Conservation (phyloP, 768 basidiomycete genomes). For the Coprinellus aureogranulatus region DNA sequence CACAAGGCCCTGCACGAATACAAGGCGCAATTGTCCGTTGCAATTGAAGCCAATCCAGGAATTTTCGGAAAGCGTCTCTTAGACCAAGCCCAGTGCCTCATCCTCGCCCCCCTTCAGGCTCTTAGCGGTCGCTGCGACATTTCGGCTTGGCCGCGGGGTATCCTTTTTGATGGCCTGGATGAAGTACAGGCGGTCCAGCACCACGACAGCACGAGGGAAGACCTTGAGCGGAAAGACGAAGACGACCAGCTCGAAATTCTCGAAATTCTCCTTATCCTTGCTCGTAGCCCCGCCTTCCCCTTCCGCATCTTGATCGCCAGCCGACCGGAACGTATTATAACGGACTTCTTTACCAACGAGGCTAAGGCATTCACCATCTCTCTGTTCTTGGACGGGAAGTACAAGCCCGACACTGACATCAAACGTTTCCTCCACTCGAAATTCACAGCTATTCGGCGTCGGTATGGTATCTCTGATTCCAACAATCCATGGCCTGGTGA, state of each 20-base stretch:
- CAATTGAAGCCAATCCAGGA: constrained; percentile 15
- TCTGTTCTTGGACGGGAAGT: constrained; percentile 1
- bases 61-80: constrained; percentile 14
- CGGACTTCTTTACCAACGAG: background rate
- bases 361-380: background rate
- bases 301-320: background rate
- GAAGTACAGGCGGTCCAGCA: constrained; percentile 16
- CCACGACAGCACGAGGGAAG: too few relatives aligned
- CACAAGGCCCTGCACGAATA: constrained; percentile 6
- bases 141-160: background rate
- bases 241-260: background rate
- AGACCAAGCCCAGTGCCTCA: constrained; percentile 17
- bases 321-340: background rate
- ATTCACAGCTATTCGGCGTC: background rate
- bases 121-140: background rate
- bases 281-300: background rate
- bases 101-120: constrained; percentile 11
- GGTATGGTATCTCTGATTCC: constrained; percentile 3
- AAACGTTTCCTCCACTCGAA: background rate
- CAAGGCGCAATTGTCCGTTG: too few relatives aligned
- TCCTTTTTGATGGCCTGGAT: constrained; percentile 28
- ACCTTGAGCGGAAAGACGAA: background rate
- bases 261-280: background rate
- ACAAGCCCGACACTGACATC: constrained; percentile 2
- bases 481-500: background rate